phyloP scores from a whole-genome alignment of 306 rosid species.

The Carpinus viminea region DNA sequence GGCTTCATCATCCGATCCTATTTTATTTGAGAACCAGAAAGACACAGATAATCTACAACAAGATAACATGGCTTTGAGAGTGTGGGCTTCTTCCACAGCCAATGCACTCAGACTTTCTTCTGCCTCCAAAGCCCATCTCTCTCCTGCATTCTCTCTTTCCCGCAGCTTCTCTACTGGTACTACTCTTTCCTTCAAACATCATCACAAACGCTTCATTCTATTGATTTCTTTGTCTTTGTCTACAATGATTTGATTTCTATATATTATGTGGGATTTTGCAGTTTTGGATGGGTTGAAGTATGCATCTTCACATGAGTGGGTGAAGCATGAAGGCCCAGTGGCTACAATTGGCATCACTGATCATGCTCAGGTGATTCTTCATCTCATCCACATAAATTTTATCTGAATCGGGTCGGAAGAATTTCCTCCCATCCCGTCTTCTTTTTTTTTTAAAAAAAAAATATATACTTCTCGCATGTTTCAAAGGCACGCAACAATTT shows the following conservation, averaged over 20 bases:
- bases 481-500: background rate
- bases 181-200: background rate
- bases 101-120: slow-evolving; percentile 76
- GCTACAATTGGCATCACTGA: slow-evolving; percentile 87
- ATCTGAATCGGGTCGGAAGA: too few species aligned
- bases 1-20: background rate
- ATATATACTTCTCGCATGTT: background rate
- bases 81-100: slow-evolving; percentile 98
- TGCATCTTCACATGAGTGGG: slow-evolving; percentile 96
- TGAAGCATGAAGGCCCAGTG: slow-evolving; percentile 87
- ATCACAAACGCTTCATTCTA: background rate
- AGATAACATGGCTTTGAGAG: slow-evolving; percentile 70
- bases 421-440: too few species aligned
- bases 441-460: too few species aligned
- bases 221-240: background rate
- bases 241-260: background rate
- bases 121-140: slow-evolving; percentile 57
- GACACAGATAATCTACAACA: background rate
- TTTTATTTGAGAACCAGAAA: slow-evolving; percentile 18
- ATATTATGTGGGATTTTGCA: slow-evolving; percentile 27
- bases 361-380: slow-evolving; percentile 80
- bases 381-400: background rate
- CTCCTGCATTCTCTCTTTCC: slow-evolving; percentile 63
- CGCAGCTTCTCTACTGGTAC: slow-evolving; percentile 85
- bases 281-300: slow-evolving; percentile 96